A percentile compares a stretch with the other conserved stretches of the same genome.
Evolutionary conservation across 2,329 filamentous ascomycete genomes (phyloP).

Genomic region (Pseudogymnoascus sp.): DNA sequence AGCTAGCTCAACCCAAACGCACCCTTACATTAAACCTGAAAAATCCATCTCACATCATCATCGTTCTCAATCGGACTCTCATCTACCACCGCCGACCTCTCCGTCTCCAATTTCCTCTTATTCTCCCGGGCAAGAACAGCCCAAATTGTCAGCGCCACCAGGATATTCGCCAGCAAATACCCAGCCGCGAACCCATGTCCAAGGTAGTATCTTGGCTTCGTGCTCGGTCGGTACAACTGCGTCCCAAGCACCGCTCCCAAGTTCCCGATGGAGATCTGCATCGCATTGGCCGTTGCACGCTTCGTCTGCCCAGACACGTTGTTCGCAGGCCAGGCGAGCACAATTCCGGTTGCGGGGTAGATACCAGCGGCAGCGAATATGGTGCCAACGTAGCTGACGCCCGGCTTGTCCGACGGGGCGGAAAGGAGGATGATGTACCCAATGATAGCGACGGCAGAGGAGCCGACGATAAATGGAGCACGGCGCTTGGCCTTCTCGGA

Average conservation of each 20-base stretch:
- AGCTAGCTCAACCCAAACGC: not conserved
- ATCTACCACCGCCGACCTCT: slow-evolving; percentile 44
- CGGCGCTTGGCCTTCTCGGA: slow-evolving; percentile 51
- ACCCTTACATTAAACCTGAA: slow-evolving; percentile 27
- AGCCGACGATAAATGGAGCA: slow-evolving; percentile 55
- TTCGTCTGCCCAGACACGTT: slow-evolving; percentile 66
- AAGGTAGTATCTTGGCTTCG: slow-evolving; percentile 54
- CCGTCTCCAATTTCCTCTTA: slow-evolving; percentile 37
- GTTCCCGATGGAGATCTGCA: slow-evolving; percentile 67
- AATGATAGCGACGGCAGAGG: slow-evolving; percentile 46
- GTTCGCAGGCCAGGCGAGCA: slow-evolving; percentile 62
- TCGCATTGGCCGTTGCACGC: slow-evolving; percentile 56
- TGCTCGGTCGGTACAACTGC: slow-evolving; percentile 55
- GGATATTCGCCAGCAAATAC: slow-evolving; percentile 51
- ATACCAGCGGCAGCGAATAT: slow-evolving; percentile 60
- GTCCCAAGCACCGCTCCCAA: slow-evolving; percentile 60
- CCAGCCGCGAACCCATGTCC: slow-evolving; percentile 60
- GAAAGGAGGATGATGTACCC: slow-evolving; percentile 54
- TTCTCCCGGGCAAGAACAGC: slow-evolving; percentile 51
- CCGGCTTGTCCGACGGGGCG: slow-evolving; percentile 39
- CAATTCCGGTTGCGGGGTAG: slow-evolving; percentile 55
- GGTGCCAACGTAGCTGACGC: slow-evolving; percentile 51
- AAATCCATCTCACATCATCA: slow-evolving; percentile 57
- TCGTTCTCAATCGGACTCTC: slow-evolving; percentile 49
- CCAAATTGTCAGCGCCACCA: slow-evolving; percentile 46